phyloP scores from a whole-genome alignment of 768 basidiomycete genomes.

The Rhizopogon vesiculosus region DNA sequence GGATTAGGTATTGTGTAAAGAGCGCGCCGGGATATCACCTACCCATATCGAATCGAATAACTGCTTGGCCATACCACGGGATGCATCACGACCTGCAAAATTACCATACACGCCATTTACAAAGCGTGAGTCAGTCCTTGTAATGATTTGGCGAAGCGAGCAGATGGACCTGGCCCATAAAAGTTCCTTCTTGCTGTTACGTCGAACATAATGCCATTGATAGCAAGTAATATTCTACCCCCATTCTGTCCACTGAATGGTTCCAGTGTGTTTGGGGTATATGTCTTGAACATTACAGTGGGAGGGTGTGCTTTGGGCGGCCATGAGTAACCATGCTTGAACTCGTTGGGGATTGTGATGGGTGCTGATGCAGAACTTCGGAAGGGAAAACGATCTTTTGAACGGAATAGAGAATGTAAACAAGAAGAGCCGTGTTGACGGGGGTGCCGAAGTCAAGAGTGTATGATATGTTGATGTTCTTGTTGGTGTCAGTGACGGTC shows the following conservation, averaged over 20 bases:
- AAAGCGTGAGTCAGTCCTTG: conserved; percentile 1
- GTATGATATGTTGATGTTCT: conserved; percentile 17
- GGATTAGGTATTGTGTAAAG: neutral
- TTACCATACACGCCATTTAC: conserved; percentile 95
- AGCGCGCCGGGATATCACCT: conserved; percentile 19
- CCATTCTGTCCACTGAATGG: conserved; percentile 62
- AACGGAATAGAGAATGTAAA: conserved; percentile 76
- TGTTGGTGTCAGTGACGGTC: neutral
- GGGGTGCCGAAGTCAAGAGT: conserved; percentile 61
- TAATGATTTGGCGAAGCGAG: neutral
- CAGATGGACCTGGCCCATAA: conserved; percentile 84
- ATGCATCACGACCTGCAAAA: conserved; percentile 96
- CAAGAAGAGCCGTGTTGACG: conserved; percentile 72
- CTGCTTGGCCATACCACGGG: conserved; percentile 96
- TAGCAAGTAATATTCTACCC: conserved; percentile 79
- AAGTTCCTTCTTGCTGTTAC: conserved; percentile 87
- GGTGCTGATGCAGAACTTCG: conserved; percentile 34
- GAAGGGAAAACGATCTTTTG: conserved; percentile 72
- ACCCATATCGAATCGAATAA: conserved; percentile 93
- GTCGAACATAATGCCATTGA: conserved; percentile 87
- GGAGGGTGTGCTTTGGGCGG: conserved; percentile 81
- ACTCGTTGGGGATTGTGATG: conserved; percentile 54
- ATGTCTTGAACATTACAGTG: conserved; percentile 71
- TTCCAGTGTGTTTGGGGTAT: conserved; percentile 71
- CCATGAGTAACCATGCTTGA: conserved; percentile 88